Base-by-base conservation (phyloP, 495 filamentous ascomycete species). In the Hypoxylon intermedium region DNA sequence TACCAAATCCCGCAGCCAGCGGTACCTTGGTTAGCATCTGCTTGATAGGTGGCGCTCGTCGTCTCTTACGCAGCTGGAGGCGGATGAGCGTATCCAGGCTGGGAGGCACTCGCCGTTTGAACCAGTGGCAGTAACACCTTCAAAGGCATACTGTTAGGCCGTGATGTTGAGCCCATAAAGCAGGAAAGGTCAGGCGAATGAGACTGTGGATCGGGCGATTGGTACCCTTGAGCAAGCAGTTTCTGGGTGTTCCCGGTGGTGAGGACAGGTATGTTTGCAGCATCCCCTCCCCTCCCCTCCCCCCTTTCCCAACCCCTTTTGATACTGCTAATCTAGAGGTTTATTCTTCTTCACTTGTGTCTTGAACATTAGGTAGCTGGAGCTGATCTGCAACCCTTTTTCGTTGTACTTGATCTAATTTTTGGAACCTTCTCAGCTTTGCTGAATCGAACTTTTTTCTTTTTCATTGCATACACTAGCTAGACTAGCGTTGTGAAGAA, bases 391-490 rank as follows among this genome's bases (percentile, higher is more conserved):
- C 26, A 40, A 3, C 13, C 15, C 6, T 33, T 33, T 18, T 6
- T 42, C 33, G 37, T 33, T 33, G 1, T 9, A 19, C 31, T 41
- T 19, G 16, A 21, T 2, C 23, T 31, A 5, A 57, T 50, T 50
- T 44, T 58, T 58, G 50, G 45, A 50, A 58, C 45, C 13, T 9
- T 30, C 28, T 36, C 54, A 58, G 54, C 54, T 50, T 19, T 58
- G 54, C 45, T 51, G 54, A 50, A 43, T 50, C 45, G 3, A 9
- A 34, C 21, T 34, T 42, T 9, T 34, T 36, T 58, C 31, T 49
- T 50, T 50, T 58, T 58, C 54, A 58, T 58, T 42, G 20, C 54
- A 43, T 36, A 43, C 45, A 1, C 15, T 58, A 45, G 54, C 44
- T 41, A 18, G 18, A 9, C 46, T 37, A 58, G 46, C 19, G 45